A percentile compares a stretch with the other conserved stretches of the same genome.
phyloP scores from a whole-genome alignment of 108 stramenopile genomes.

The Discostella pseudostelligera region DNA sequence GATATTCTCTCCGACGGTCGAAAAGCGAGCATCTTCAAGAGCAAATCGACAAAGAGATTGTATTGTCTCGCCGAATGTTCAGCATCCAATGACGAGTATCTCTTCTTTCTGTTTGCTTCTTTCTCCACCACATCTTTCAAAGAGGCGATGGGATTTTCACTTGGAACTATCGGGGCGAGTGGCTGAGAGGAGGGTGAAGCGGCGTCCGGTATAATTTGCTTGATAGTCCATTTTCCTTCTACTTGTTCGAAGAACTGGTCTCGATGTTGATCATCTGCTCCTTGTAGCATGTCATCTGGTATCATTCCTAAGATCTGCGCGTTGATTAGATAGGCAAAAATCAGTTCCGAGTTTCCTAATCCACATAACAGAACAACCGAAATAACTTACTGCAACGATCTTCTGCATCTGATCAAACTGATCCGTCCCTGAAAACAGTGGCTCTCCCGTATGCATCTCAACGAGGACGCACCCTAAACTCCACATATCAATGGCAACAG shows the following conservation, averaged over 20 bases:
- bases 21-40: slow-evolving; percentile 87
- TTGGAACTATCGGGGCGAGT: slow-evolving; percentile 55
- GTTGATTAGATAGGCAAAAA: neutral
- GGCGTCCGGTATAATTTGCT: slow-evolving; percentile 45
- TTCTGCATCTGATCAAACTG: slow-evolving; percentile 97
- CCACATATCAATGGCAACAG: slow-evolving; percentile 98
- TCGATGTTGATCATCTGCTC: slow-evolving; percentile 72
- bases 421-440: slow-evolving; percentile 95
- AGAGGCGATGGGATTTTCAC: slow-evolving; percentile 61
- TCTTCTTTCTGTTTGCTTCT: slow-evolving; percentile 68
- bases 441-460: slow-evolving; percentile 98
- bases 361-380: neutral
- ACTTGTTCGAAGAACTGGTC: slow-evolving; percentile 72
- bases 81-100: slow-evolving; percentile 65
- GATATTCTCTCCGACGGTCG: slow-evolving; percentile 76
- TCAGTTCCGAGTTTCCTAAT: no score
- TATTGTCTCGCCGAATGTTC: slow-evolving; percentile 82
- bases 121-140: slow-evolving; percentile 75
- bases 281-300: slow-evolving; percentile 73
- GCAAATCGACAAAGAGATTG: slow-evolving; percentile 89
- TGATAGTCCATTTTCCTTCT: slow-evolving; percentile 48
- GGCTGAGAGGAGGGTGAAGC: slow-evolving; percentile 34
- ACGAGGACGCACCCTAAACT: slow-evolving; percentile 97
- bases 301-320: slow-evolving; percentile 85
- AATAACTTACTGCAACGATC: slow-evolving; percentile 83